Evolutionary conservation across 352 stramenopile genomes (phyloP), one percentile per base, ranked within the genome.

Genomic region (Pythium phragmiticola): DNA sequence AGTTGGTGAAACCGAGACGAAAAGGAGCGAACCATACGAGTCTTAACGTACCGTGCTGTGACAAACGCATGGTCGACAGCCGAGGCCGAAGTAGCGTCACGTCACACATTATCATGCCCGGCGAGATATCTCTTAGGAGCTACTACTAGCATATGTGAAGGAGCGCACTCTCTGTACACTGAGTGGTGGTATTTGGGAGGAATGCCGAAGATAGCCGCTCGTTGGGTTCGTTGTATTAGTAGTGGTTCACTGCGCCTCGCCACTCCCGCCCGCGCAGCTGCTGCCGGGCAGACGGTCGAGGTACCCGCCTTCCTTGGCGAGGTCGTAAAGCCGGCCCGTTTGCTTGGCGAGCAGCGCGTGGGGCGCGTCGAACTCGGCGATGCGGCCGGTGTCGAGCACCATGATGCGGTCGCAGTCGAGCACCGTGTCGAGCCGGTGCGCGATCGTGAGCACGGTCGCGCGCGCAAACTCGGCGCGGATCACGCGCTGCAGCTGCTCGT

Each of bases 361-460:
- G 0, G 94, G 93, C 16, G 84, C 61, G 13, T 80, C 96, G 59
- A 90, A 95, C 63, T 98, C 89, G 5, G 81, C 89, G 9, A 89
- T 69, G n/a, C 58, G 50, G 7, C 94, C 94, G n/a, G 80, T 54
- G 60, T 96, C 92, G n/a, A 62, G 9, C 21, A 62, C 43, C 28
- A 53, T 33, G 30, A 62, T 45, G 42, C 55, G 55, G 39, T 62
- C 55, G 12, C 14, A 52, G n/a, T 51, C n/a, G 26, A 53, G 21
- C 19, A 53, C 50, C 30, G 41, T 42, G 43, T 62, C 41, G 7
- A 62, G 39, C 0, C 55, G 43, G 16, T 62, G 55, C 2, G 55
- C 43, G 71, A 99, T 98, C 1, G 93, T 98, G 3, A 99, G 60
- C 36, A 98, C 74, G 0, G 97, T 99, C 17, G 84, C 97, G 14